phyloP scores from a whole-genome alignment of 768 basidiomycete genomes.

The Boletus sp. region DNA sequence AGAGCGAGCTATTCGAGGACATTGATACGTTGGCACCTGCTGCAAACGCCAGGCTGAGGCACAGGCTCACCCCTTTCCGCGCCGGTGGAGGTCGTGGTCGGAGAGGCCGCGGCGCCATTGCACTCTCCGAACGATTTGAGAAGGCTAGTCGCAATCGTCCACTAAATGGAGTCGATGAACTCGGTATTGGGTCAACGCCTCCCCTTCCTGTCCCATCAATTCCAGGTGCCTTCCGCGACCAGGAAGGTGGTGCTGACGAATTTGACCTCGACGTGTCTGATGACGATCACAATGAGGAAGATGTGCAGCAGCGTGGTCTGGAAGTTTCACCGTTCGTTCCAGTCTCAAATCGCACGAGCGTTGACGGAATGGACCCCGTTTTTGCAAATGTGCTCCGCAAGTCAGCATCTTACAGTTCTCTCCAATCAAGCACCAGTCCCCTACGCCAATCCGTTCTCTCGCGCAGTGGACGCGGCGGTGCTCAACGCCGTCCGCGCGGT shows the following conservation, averaged over 20 bases:
- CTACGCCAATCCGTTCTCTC: constrained; percentile 56
- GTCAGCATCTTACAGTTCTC: constrained; percentile 38
- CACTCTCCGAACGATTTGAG: constrained; percentile 61
- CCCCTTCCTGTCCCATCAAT: constrained; percentile 33
- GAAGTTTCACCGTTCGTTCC: constrained; percentile 36
- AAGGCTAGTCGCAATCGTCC: constrained; percentile 53
- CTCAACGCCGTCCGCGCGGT: constrained; percentile 54
- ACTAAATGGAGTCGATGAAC: constrained; percentile 36
- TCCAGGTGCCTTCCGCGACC: constrained; percentile 30
- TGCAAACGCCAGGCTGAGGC: constrained; percentile 34
- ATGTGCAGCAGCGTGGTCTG: constrained; percentile 23
- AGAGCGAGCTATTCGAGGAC: constrained; percentile 46
- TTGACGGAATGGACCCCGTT: constrained; percentile 84
- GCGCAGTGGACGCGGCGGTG: constrained; percentile 47
- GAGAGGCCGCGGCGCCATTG: constrained; percentile 50
- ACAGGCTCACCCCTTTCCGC: constrained; percentile 54
- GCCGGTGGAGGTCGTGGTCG: constrained; percentile 42
- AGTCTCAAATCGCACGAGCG: constrained; percentile 61
- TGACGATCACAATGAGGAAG: constrained; percentile 22
- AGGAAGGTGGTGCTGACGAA: constrained; percentile 15
- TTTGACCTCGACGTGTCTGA: constrained; percentile 25
- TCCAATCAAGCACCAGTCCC: constrained; percentile 53
- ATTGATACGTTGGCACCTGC: constrained; percentile 37
- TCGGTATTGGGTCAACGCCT: constrained; percentile 17
- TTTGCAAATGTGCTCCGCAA: constrained; percentile 79